These are phyloP conservation scores for Blepharisma stoltei DNA, from an alignment of 73 alveolate genomes.

Conservation along the genomic window DNA sequence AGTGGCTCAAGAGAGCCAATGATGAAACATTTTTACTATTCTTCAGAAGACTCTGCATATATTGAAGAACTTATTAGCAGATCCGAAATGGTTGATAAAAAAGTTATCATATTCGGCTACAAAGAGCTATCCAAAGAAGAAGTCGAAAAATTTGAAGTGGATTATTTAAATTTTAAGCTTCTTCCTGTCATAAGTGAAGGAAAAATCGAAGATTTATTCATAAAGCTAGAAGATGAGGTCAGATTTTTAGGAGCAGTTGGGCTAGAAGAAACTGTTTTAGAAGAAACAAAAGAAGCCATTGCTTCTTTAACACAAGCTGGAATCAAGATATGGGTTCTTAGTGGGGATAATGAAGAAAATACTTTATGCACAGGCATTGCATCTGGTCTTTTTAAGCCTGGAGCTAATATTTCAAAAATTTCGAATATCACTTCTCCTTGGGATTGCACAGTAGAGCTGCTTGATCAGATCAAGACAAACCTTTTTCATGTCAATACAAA, in stretches of 20 bases:
- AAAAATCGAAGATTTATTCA: background rate
- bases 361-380: background rate
- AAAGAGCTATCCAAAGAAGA: background rate
- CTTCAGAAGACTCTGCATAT: background rate
- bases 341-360: background rate
- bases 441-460: background rate
- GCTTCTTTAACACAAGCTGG: background rate
- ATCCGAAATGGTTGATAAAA: background rate
- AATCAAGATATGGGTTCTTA: background rate
- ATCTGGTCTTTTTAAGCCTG: background rate
- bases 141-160: background rate
- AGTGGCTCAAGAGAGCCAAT: constrained; percentile 2
- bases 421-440: background rate
- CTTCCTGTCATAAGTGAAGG: background rate
- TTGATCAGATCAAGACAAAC: background rate
- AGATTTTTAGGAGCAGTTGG: background rate
- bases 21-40: background rate
- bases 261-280: background rate
- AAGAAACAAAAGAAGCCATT: background rate
- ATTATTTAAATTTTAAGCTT: background rate
- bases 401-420: background rate
- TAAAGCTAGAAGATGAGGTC: background rate
- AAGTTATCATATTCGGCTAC: background rate
- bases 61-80: background rate
- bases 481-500: background rate